phyloP scores from a whole-genome alignment of 2,329 filamentous ascomycete genomes.

The Pseudofabraea citricarpa region DNA sequence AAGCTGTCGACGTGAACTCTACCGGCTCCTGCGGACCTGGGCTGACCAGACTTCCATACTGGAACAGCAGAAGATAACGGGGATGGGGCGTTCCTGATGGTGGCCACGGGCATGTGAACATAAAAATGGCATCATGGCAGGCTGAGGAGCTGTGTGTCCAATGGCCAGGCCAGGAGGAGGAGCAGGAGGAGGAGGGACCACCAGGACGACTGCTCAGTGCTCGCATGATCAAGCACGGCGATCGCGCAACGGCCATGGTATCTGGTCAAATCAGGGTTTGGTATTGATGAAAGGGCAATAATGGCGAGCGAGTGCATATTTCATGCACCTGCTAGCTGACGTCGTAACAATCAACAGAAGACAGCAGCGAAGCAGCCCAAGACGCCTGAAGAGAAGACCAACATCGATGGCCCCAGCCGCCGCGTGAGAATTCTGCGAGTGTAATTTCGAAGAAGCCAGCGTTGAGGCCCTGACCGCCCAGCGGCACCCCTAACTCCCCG shows the following conservation, averaged over 20 bases:
- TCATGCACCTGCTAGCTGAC: no score
- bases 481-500: neutral
- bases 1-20: neutral
- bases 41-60: neutral
- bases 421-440: neutral
- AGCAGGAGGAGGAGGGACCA: conserved; percentile 4
- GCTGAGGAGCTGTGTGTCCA: conserved; percentile 1
- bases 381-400: no score
- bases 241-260: conserved; percentile 19
- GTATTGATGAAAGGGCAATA: neutral
- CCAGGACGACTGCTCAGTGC: no score
- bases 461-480: neutral
- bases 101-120: neutral
- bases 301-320: neutral
- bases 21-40: neutral
- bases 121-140: conserved; percentile 6
- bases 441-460: neutral
- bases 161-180: neutral
- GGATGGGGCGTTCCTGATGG: neutral
- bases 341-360: no score
- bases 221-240: conserved; percentile 23
- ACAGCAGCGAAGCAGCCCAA: no score
- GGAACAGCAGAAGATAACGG: neutral
- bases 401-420: neutral
- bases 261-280: neutral